These are phyloP conservation scores for Wickerhamiella brachini DNA, from an alignment of 805 yeast species.

Conservation along the genomic window DNA sequence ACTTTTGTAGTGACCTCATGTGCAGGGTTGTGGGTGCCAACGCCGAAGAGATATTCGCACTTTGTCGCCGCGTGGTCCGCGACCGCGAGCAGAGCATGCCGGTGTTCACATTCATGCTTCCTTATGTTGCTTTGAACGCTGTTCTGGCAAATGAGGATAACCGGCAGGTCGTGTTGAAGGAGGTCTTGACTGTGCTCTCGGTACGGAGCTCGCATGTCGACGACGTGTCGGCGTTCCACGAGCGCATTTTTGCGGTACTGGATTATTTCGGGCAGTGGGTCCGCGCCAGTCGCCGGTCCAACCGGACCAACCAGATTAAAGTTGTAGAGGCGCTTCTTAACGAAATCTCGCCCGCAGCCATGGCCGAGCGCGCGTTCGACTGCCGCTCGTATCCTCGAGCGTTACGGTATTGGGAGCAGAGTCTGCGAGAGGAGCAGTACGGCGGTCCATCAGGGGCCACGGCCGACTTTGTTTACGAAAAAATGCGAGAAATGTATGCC, in stretches of 20 bases:
- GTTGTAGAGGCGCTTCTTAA: constrained; percentile 9
- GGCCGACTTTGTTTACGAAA: constrained; percentile 18
- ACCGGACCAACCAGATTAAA: constrained; percentile 2
- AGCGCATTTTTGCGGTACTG: constrained; percentile 59
- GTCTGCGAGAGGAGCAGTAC: constrained; percentile 32
- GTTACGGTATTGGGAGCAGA: constrained; percentile 69
- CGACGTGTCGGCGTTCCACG: constrained; percentile 51
- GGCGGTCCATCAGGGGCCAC: constrained; percentile 7
- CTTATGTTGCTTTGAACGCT: constrained; percentile 58
- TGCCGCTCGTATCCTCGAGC: constrained; percentile 83
- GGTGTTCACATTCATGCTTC: constrained; percentile 57
- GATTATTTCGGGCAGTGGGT: constrained; percentile 78
- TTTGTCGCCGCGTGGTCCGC: constrained; percentile 50
- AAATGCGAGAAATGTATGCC: constrained; percentile 67
- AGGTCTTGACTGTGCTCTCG: constrained; percentile 46
- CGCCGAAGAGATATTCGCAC: constrained; percentile 38
- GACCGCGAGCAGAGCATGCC: constrained; percentile 45
- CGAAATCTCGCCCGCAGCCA: constrained; percentile 44
- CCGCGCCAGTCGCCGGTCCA: constrained; percentile 15
- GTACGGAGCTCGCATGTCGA: constrained; percentile 34
- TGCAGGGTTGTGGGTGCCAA: constrained; percentile 26
- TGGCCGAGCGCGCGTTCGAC: constrained; percentile 69
- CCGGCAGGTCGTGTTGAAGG: constrained; percentile 36
- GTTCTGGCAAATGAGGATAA: constrained; percentile 35
- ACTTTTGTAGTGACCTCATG: constrained; percentile 53